Conservation (phyloP, 2,329 filamentous ascomycete species). For the Sodiomyces alkalinus region DNA sequence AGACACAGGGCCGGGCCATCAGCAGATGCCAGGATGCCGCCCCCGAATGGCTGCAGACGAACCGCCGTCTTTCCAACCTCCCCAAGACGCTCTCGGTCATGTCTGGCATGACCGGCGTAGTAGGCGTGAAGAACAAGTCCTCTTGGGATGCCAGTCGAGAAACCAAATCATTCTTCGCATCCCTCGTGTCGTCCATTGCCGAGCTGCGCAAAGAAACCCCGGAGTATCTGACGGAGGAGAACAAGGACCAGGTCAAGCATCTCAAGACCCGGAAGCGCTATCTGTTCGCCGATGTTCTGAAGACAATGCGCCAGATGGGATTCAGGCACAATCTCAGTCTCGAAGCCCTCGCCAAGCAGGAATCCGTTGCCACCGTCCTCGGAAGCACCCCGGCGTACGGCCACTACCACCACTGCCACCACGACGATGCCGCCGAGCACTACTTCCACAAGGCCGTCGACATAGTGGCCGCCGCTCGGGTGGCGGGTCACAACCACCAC, state of each 20-base stretch:
- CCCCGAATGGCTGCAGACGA: constrained; percentile 24
- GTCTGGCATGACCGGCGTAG: constrained; percentile 30
- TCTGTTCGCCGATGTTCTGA: constrained; percentile 77
- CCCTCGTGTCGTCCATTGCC: constrained; percentile 50
- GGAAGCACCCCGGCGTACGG: constrained; percentile 22
- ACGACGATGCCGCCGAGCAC: constrained; percentile 40
- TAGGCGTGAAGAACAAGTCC: background rate
- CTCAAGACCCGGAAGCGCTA: constrained; percentile 83
- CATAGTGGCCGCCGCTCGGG: constrained; percentile 51
- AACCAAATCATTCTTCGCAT: constrained; percentile 44
- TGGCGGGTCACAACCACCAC: constrained; percentile 56
- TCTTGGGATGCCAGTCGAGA: constrained; percentile 4
- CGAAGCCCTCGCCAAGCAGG: constrained; percentile 57
- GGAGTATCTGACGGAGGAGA: constrained; percentile 66
- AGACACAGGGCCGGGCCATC: no score
- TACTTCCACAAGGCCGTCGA: constrained; percentile 71
- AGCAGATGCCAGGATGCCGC: constrained; percentile 17
- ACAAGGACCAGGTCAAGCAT: constrained; percentile 70
- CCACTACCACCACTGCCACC: no score
- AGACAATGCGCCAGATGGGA: constrained; percentile 75
- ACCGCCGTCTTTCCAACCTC: constrained; percentile 57
- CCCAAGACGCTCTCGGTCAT: constrained; percentile 60
- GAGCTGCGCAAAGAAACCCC: constrained; percentile 78
- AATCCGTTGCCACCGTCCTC: constrained; percentile 54
- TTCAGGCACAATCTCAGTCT: constrained; percentile 69